Conservation (phyloP, 768 basidiomycete genomes). For the Serendipita sp. region DNA sequence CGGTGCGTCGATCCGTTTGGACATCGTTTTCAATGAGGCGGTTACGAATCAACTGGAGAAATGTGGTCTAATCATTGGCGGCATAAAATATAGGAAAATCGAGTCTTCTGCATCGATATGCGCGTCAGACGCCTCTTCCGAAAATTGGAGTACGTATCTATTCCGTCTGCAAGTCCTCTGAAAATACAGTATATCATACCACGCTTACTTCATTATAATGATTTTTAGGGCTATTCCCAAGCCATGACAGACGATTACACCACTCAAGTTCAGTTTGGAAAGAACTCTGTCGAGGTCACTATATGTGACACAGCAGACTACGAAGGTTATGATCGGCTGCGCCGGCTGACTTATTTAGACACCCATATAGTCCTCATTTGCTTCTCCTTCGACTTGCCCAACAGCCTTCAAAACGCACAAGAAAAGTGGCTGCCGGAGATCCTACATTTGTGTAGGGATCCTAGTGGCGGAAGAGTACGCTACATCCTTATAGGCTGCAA, state of each 20-base stretch:
- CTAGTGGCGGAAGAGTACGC: slow-evolving; percentile 13
- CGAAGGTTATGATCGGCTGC: slow-evolving; percentile 8
- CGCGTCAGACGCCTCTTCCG: too few species aligned
- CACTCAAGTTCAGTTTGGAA: slow-evolving; percentile 8
- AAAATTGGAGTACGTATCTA: too few species aligned
- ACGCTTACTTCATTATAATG: too few species aligned
- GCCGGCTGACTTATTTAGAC: slow-evolving; percentile 9
- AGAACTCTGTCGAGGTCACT: slow-evolving; percentile 7
- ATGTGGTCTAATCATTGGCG: too few species aligned
- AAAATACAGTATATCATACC: too few species aligned
- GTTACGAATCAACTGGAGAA: too few species aligned
- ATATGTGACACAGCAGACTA: slow-evolving; percentile 6
- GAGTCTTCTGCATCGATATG: too few species aligned
- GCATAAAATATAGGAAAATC: too few species aligned
- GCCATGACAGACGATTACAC: slow-evolving; percentile 9
- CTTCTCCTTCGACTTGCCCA: slow-evolving; percentile 10
- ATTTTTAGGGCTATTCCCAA: slow-evolving; percentile 1
- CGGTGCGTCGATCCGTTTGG: too few species aligned
- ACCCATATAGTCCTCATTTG: slow-evolving; percentile 11
- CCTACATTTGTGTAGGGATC: slow-evolving; percentile 9
- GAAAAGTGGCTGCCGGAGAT: slow-evolving; percentile 16
- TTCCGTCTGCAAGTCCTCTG: too few species aligned
- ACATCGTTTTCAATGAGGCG: too few species aligned
- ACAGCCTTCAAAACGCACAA: slow-evolving; percentile 8
- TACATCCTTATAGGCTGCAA: slow-evolving; percentile 17